Base-by-base conservation (phyloP, 2,329 filamentous ascomycete genomes). In the Daldinia sp. region DNA sequence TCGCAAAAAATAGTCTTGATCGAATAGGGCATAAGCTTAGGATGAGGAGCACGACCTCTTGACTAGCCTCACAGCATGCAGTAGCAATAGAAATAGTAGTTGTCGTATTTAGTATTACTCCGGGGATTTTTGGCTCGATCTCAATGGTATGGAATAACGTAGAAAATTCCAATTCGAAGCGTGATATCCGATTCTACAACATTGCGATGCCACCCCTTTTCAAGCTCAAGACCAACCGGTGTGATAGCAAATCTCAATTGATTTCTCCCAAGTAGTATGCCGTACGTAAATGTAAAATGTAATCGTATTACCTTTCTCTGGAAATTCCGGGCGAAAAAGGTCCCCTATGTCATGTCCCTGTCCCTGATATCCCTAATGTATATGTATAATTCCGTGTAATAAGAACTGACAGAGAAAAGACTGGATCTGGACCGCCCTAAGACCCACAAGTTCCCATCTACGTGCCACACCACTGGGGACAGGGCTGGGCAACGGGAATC, bases 401-500 rank as follows among this genome's bases (percentile, higher is more conserved):
- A 17, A 48, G 45, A 48, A 10, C 21, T 45, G 21, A 45, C 25
- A 9, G 27, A 19, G n/a, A 10, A 48, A 48, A 32, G 25, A 30
- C 43, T 32, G 41, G 59, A 67, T 67, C 65, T 65, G 59, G 65
- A 61, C 61, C 56, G 55, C 45, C 32, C 23, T 48, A 41, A 25
- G 53, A 55, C 49, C 62, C 62, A 65, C 65, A 57, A n/a, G 37
- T 57, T 63, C 50, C 25, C 35, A 61, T 60, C 45, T 60, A 55
- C 52, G 58, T 65, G 52, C 64, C 64, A 60, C 55, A 27, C 53
- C 49, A 41, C 62, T 63, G 62, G 62, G 62, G 54, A n/a, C 60
- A 61, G 41, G 45, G 43, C 35, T 58, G 50, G 54, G 39, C 45
- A 29, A 37, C 55, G 61, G 58, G 59, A 61, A 65, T 65, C 65